Base-by-base conservation (phyloP, 306 rosid species). In the Luffa acutangula region DNA sequence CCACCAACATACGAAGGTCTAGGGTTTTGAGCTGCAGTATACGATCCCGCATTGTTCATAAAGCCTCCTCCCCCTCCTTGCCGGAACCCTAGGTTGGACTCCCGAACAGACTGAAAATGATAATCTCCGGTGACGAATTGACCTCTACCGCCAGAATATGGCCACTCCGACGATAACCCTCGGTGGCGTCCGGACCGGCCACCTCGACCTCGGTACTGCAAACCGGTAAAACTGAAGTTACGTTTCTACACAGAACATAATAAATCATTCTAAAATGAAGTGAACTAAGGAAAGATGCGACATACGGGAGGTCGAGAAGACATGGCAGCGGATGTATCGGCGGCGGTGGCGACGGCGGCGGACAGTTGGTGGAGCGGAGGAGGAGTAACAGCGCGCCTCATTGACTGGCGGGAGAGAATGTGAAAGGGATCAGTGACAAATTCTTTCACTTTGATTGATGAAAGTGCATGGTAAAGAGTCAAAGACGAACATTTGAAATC, bases 161-260 rank as follows among this genome's bases (percentile, higher is more conserved):
- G 72, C n/a, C 92, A 87, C 58, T 87, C 80, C 52, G 85, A 85
- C 63, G 86, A 86, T 84, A 76, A 90, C 79, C 86, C 87, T 78
- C 97, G 80, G 21, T 74, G 65, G 62, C 81, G 58, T 3, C 56
- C 81, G 70, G 36, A 43, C 14, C 88, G 84, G 18, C 88, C 89
- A 58, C 93, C 91, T 45, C 96, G 88, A 58, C 93, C 91, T 45
- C 96, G 88, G 82, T 58, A 80, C 99, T 95, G 87, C 63, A 37
- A 81, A 81, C 74, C 54, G 46, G 48, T 64, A 20, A 59, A 76
- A 53, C 13, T 1, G 15, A 78, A 10, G 77, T 72, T 46, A 51
- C 41, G 12, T 48, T 52, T 39, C 14, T 37, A 34, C 62, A 15
- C 13, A 5, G 21, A 52, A 76, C 10, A 63, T 39, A 57, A n/a